phyloP scores from a whole-genome alignment of 108 stramenopile species.

The Fistulifera pelliculosa region DNA sequence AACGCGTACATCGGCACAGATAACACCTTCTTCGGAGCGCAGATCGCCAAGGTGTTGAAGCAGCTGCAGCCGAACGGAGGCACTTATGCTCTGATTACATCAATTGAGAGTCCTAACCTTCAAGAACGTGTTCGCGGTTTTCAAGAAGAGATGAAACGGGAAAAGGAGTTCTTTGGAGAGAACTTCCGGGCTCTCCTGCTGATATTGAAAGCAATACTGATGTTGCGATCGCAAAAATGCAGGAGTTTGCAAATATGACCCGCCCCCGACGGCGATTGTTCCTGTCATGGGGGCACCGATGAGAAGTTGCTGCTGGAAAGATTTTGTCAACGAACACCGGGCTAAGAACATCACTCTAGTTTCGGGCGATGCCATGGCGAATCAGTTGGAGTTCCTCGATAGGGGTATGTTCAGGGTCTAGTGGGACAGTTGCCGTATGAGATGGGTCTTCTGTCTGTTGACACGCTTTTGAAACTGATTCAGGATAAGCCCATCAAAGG shows the following conservation, averaged over 20 bases:
- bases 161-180: not conserved
- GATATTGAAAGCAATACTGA: conserved; percentile 1
- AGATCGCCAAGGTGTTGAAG: conserved; percentile 13
- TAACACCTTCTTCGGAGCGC: conserved; percentile 12
- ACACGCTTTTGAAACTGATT: not conserved
- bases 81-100: conserved; percentile 6
- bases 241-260: conserved; percentile 1
- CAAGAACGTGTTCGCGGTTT: conserved; percentile 9
- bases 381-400: conserved; percentile 19
- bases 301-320: not conserved
- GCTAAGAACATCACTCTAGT: conserved; percentile 4
- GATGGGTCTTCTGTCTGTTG: conserved; percentile 8
- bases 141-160: not conserved
- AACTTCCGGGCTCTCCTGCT: not conserved
- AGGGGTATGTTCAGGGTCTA: conserved; percentile 21
- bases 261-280: not conserved
- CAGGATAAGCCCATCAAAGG: not conserved
- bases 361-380: conserved; percentile 6
- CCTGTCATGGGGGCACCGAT: conserved; percentile 1
- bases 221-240: not conserved
- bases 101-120: conserved; percentile 7
- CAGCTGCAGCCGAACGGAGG: conserved; percentile 21
- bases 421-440: conserved; percentile 32
- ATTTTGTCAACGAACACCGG: not conserved
- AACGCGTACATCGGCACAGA: conserved; percentile 27